phyloP scores from a whole-genome alignment of 208 protist species.

The Trypanosoma melophagium region DNA sequence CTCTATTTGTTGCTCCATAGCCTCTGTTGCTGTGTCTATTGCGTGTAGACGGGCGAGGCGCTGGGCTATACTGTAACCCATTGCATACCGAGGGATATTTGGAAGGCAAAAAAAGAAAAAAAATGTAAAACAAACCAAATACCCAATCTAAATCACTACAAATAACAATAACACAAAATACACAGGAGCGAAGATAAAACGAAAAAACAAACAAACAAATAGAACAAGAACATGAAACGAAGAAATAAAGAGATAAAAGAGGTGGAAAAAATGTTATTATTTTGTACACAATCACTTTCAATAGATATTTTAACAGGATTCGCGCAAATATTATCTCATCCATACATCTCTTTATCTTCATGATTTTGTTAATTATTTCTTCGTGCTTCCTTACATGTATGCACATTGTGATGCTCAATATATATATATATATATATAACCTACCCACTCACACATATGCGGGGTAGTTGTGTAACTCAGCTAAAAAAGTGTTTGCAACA shows the following conservation, averaged over 20 bases:
- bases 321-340: too few relatives aligned
- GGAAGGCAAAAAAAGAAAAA: too few relatives aligned
- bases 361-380: too few relatives aligned
- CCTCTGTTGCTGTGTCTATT: background rate
- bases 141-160: background rate
- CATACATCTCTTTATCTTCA: too few relatives aligned
- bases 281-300: too few relatives aligned
- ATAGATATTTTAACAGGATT: too few relatives aligned
- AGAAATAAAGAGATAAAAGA: too few relatives aligned
- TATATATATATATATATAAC: conserved; percentile 22
- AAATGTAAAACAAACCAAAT: background rate
- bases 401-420: background rate
- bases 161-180: conserved; percentile 12
- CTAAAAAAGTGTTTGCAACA: too few relatives aligned
- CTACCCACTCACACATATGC: too few relatives aligned
- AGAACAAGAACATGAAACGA: background rate
- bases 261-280: too few relatives aligned
- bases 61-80: conserved; percentile 11
- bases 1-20: conserved; percentile 5
- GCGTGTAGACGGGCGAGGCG: background rate
- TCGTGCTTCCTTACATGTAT: background rate
- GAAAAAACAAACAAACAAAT: background rate
- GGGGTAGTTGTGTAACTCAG: too few relatives aligned
- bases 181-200: background rate
- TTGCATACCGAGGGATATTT: background rate